A percentile compares a stretch with the other conserved stretches of the same genome.
Evolutionary conservation across 192 early-diverging fungal genomes (phyloP).

Genomic region (Backusella sp.): DNA sequence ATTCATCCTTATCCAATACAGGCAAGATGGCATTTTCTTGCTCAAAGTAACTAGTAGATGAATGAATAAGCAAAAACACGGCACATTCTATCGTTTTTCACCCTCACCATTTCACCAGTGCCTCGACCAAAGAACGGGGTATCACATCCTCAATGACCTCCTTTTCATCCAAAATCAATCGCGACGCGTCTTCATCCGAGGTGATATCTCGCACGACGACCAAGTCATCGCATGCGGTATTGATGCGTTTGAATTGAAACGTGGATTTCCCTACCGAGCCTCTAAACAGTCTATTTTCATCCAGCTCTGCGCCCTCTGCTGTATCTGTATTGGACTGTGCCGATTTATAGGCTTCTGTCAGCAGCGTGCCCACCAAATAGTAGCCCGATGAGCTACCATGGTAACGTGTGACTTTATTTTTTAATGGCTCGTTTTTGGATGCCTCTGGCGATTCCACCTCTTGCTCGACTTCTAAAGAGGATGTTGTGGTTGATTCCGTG

Average conservation of each 20-base stretch:
- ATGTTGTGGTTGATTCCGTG: not conserved
- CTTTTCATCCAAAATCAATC: not conserved
- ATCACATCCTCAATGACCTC: conserved; percentile 6
- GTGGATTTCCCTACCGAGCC: not conserved
- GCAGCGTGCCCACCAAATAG: conserved; percentile 22
- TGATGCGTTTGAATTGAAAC: conserved; percentile 15
- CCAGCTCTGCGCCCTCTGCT: not conserved
- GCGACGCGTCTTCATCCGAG: not conserved
- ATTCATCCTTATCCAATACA: conserved; percentile 21
- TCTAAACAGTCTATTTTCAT: not conserved
- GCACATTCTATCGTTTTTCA: not conserved
- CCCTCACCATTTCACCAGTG: conserved; percentile 5
- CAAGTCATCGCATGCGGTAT: conserved; percentile 22
- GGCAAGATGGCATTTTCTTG: conserved; percentile 14
- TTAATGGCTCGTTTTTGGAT: not conserved
- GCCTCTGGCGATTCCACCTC: not conserved
- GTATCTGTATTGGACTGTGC: not conserved
- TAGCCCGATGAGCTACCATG: conserved; percentile 32
- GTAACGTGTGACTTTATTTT: conserved; percentile 25
- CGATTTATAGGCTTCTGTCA: conserved; percentile 5
- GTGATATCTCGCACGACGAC: conserved; percentile 23
- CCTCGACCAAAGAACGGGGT: conserved; percentile 9
- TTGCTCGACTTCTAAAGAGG: not conserved
- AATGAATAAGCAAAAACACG: not conserved
- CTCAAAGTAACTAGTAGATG: conserved; percentile 21